Conservation (phyloP, 768 basidiomycete genomes). For the Leccinellum luteum region DNA sequence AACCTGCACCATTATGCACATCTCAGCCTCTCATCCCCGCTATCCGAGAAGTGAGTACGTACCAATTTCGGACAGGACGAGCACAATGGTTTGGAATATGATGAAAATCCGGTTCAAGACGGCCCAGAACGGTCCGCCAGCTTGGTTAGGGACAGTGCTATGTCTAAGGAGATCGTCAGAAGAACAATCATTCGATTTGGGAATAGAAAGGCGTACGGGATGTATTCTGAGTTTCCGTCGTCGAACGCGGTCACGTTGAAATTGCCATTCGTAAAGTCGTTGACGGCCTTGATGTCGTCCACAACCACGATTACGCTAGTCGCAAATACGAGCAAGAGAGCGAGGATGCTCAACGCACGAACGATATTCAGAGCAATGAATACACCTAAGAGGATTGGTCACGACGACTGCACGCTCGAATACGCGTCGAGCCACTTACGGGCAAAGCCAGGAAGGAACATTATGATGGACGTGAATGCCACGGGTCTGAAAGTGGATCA, state of each 20-base stretch:
- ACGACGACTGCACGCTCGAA: background rate
- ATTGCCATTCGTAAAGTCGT: constrained; percentile 47
- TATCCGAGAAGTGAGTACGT: constrained; percentile 13
- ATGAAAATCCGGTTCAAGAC: constrained; percentile 84
- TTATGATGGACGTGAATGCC: constrained; percentile 14
- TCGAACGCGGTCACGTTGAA: constrained; percentile 38
- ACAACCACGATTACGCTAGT: constrained; percentile 73
- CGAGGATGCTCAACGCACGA: constrained; percentile 72
- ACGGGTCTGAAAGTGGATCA: background rate
- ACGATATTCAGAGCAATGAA: constrained; percentile 80
- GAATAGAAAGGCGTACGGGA: constrained; percentile 51
- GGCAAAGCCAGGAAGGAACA: constrained; percentile 28
- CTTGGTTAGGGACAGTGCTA: constrained; percentile 90
- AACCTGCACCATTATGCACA: constrained; percentile 35
- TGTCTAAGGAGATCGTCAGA: constrained; percentile 36
- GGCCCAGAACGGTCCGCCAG: constrained; percentile 91
- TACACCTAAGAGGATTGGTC: constrained; percentile 32
- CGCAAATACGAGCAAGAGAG: constrained; percentile 77
- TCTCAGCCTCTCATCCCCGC: background rate
- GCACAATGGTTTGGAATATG: constrained; percentile 73
- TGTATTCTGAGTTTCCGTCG: constrained; percentile 70
- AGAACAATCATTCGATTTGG: background rate
- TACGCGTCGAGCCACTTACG: constrained; percentile 15
- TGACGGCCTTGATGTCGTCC: constrained; percentile 73
- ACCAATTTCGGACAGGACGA: constrained; percentile 50